A percentile compares a stretch with the other conserved stretches of the same genome.
These are phyloP conservation scores for Coemansia sp. DNA, from an alignment of 192 early-diverging fungal species.

Conservation along the genomic window DNA sequence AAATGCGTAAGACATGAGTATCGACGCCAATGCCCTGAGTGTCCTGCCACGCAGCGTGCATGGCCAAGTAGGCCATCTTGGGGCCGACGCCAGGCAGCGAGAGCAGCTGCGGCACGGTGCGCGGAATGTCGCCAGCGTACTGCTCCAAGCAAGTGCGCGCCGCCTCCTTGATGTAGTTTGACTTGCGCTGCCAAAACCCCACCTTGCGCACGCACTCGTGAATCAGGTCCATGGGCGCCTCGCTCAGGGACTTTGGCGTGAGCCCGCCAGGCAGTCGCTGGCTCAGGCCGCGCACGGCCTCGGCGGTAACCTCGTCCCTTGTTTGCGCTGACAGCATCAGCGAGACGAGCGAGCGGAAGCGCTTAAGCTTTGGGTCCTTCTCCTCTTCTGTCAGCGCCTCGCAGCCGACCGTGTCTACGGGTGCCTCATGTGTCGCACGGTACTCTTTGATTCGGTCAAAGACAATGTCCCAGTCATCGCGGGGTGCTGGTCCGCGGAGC, in stretches of 20 bases:
- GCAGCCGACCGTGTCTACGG: conserved; percentile 93
- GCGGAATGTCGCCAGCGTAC: conserved; percentile 82
- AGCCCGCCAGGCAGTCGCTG: conserved; percentile 71
- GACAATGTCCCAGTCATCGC: conserved; percentile 67
- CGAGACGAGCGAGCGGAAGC: conserved; percentile 85
- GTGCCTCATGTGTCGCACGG: conserved; percentile 66
- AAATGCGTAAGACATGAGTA: conserved; percentile 92
- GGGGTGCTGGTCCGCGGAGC: conserved; percentile 42
- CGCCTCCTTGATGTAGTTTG: conserved; percentile 77
- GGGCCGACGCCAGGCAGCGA: conserved; percentile 91
- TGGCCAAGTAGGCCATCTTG: conserved; percentile 88
- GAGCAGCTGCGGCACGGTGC: conserved; percentile 76
- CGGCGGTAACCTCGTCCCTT: conserved; percentile 86
- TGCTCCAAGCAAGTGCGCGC: conserved; percentile 73
- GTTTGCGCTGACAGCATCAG: conserved; percentile 94
- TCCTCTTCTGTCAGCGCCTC: conserved; percentile 65
- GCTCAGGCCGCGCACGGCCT: conserved; percentile 70
- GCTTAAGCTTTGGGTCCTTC: conserved; percentile 58
- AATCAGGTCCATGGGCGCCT: conserved; percentile 63
- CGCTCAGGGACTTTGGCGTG: conserved; percentile 66
- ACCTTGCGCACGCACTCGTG: conserved; percentile 78
- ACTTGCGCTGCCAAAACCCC: conserved; percentile 90
- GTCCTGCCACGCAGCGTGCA: conserved; percentile 84
- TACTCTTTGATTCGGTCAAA: conserved; percentile 70
- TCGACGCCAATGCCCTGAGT: conserved; percentile 96